Conservation (phyloP, 768 basidiomycete genomes). For the Collybia mongolica region DNA sequence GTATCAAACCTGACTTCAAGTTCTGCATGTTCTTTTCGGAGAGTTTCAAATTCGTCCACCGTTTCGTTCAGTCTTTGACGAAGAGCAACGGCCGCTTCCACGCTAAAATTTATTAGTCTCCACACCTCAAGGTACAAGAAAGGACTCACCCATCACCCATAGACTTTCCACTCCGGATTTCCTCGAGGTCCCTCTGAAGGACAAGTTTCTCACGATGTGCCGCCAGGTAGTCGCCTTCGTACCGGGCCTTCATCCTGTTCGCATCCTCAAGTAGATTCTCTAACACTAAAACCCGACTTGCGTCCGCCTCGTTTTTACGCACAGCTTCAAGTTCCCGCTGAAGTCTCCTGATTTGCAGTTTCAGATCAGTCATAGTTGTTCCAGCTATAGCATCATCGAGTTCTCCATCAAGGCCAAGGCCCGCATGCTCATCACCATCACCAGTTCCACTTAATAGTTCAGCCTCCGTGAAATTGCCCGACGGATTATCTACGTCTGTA, state of each 20-base stretch:
- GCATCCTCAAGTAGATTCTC: slow-evolving; percentile 92
- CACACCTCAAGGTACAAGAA: not conserved
- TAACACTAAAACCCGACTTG: slow-evolving; percentile 76
- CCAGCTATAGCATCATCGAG: slow-evolving; percentile 84
- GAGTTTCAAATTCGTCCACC: slow-evolving; percentile 71
- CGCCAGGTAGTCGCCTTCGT: slow-evolving; percentile 84
- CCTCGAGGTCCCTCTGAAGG: slow-evolving; percentile 79
- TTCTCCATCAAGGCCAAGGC: slow-evolving; percentile 75
- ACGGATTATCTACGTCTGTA: slow-evolving; percentile 9
- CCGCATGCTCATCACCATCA: slow-evolving; percentile 36
- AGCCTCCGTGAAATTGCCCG: slow-evolving; percentile 20
- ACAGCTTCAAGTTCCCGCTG: slow-evolving; percentile 78
- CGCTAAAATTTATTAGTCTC: slow-evolving; percentile 36
- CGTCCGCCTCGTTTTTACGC: slow-evolving; percentile 72
- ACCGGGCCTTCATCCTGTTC: slow-evolving; percentile 84
- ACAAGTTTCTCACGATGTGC: slow-evolving; percentile 82
- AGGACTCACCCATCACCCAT: slow-evolving; percentile 72
- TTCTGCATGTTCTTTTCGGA: slow-evolving; percentile 68
- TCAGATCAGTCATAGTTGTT: slow-evolving; percentile 89
- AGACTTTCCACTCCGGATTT: slow-evolving; percentile 85
- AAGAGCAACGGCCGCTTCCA: slow-evolving; percentile 86
- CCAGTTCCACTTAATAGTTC: slow-evolving; percentile 30
- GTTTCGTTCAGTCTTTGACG: slow-evolving; percentile 87
- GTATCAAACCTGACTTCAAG: slow-evolving; percentile 70
- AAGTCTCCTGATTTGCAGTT: slow-evolving; percentile 80